A percentile compares a stretch with the other conserved stretches of the same genome.
phyloP scores from a whole-genome alignment of 345 rosid genomes.

The Citrus cavaleriei region DNA sequence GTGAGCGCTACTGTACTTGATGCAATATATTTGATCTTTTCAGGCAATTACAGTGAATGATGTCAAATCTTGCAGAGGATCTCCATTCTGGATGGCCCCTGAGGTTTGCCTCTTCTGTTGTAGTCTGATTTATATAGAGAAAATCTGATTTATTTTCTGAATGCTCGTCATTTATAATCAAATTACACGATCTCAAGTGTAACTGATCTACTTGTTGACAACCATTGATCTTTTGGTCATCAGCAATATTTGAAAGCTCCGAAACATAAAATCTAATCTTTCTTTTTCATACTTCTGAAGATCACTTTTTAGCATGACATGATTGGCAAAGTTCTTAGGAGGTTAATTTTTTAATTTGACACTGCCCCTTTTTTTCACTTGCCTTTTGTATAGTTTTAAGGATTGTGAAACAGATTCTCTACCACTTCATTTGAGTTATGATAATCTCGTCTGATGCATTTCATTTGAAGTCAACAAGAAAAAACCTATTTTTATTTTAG shows the following conservation, averaged over 20 bases:
- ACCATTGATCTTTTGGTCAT: not conserved
- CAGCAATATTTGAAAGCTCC: not conserved
- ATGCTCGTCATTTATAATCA: not conserved
- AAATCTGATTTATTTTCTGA: not conserved
- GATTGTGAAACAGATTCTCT: not conserved
- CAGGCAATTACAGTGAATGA: constrained; percentile 76
- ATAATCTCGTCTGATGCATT: not conserved
- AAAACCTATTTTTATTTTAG: not conserved
- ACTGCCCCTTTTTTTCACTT: not conserved
- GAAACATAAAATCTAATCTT: not conserved
- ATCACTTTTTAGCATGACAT: not conserved
- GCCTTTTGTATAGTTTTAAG: not conserved
- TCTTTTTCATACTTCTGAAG: not conserved
- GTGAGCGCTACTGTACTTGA: not conserved
- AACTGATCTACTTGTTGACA: not conserved
- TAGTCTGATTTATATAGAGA: not conserved
- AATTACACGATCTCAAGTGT: not conserved
- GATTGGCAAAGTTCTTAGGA: not conserved
- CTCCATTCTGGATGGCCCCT: constrained; percentile 98
- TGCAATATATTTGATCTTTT: constrained; percentile 8
- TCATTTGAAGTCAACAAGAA: not conserved
- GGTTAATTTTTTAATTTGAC: not conserved
- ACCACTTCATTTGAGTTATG: not conserved
- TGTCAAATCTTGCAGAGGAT: constrained; percentile 74
- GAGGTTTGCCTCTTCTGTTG: constrained; percentile 55